Evolutionary conservation across 2,329 filamentous ascomycete species (phyloP).

Genomic region (Aspergillus sclerotialis): DNA sequence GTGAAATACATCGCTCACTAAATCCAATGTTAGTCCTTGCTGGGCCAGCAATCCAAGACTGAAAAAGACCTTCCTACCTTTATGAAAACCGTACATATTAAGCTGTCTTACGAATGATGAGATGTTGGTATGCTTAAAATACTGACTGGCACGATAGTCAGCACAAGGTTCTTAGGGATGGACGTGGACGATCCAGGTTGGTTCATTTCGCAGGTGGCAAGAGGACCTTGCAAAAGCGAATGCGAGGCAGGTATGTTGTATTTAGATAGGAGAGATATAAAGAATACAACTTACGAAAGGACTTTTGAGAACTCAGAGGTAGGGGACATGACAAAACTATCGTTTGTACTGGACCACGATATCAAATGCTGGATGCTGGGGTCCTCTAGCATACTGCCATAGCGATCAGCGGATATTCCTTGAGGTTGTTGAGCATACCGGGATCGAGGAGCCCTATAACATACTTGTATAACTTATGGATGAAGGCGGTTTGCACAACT

Average conservation of each 20-base stretch:
- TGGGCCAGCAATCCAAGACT: background rate
- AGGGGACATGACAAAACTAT: slow-evolving; percentile 98
- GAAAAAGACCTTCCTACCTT: slow-evolving; percentile 62
- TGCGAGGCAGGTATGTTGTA: background rate
- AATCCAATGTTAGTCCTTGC: slow-evolving; percentile 5
- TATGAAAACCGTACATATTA: slow-evolving; percentile 99
- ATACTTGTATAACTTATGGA: slow-evolving; percentile 98
- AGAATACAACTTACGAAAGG: slow-evolving; percentile 69
- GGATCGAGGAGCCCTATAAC: slow-evolving; percentile 22
- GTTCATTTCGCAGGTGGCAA: no score
- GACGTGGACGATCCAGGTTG: no score
- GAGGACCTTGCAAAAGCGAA: no score
- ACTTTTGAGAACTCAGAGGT: slow-evolving; percentile 98
- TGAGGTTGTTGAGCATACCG: no score
- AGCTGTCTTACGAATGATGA: slow-evolving; percentile 96
- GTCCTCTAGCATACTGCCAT: slow-evolving; percentile 86
- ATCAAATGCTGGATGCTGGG: slow-evolving; percentile 88
- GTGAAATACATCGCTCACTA: slow-evolving; percentile 97
- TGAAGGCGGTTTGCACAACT: slow-evolving; percentile 96
- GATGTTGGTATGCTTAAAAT: slow-evolving; percentile 99
- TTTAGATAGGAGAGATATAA: background rate
- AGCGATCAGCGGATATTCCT: slow-evolving; percentile 11
- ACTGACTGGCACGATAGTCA: slow-evolving; percentile 59
- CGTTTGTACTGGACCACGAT: slow-evolving; percentile 86
- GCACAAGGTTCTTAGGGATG: slow-evolving; percentile 3